Conservation (phyloP, 176 grass and related monocot species). For the Zea mays region Zm-B73-REFERENCE-NAM-5.0 NC_050100.1:214297501-214298000, state of each 20-base stretch:
- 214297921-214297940: too few relatives aligned
- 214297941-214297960: too few relatives aligned
- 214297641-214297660: background rate
- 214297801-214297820: too few relatives aligned
- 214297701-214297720: background rate
- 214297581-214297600: background rate
- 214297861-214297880: too few relatives aligned
- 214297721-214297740: background rate
- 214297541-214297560: slow-evolving; percentile 2
- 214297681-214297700: background rate
- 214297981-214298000: too few relatives aligned
- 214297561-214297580: background rate
- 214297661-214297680: background rate
- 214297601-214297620: background rate
- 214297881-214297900: too few relatives aligned
- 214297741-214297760: background rate
- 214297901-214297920: too few relatives aligned
- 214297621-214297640: background rate
- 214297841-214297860: too few relatives aligned
- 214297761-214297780: background rate
- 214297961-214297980: too few relatives aligned
- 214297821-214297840: too few relatives aligned
- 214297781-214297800: too few relatives aligned
- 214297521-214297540: background rate
- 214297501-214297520: background rate